Evolutionary conservation across 2,329 filamentous ascomycete species (phyloP).

Genomic region (Colletotrichum sansevieriae): DNA sequence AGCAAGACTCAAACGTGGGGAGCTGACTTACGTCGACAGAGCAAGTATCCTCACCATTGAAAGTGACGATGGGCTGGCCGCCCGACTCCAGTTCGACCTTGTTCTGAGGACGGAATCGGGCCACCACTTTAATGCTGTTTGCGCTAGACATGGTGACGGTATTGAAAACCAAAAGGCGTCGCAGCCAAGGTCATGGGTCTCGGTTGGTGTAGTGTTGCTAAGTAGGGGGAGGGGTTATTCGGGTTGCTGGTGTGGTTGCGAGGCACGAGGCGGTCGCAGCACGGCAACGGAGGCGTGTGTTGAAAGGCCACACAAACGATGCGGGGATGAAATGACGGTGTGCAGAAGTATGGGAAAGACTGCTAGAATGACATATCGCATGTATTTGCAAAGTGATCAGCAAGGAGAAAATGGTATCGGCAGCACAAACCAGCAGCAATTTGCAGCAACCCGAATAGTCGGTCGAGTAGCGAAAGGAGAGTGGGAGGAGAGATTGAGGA

Average conservation of each 20-base stretch:
- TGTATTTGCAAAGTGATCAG: conserved; percentile 32
- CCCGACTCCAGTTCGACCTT: conserved; percentile 90
- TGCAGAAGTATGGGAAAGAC: conserved; percentile 34
- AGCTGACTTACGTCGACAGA: conserved; percentile 78
- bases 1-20: not conserved
- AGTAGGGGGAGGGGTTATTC: conserved; percentile 9
- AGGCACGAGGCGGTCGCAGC: conserved; percentile 40
- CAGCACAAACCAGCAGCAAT: conserved; percentile 40
- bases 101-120: conserved; percentile 98
- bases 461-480: conserved; percentile 14
- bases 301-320: conserved; percentile 41
- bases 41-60: conserved; percentile 91
- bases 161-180: conserved; percentile 38
- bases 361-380: conserved; percentile 42
- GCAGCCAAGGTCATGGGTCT: conserved; percentile 36
- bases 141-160: conserved; percentile 66
- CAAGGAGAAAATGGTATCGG: conserved; percentile 8
- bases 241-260: conserved; percentile 25
- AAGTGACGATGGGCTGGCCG: conserved; percentile 91
- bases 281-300: conserved; percentile 35
- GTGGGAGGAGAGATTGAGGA: conserved; percentile 13
- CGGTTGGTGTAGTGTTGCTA: conserved; percentile 26
- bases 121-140: conserved; percentile 88
- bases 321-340: conserved; percentile 41
- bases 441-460: conserved; percentile 39